phyloP scores from a whole-genome alignment of 164 flowering plant genomes.

The Stephania japonica region DNA sequence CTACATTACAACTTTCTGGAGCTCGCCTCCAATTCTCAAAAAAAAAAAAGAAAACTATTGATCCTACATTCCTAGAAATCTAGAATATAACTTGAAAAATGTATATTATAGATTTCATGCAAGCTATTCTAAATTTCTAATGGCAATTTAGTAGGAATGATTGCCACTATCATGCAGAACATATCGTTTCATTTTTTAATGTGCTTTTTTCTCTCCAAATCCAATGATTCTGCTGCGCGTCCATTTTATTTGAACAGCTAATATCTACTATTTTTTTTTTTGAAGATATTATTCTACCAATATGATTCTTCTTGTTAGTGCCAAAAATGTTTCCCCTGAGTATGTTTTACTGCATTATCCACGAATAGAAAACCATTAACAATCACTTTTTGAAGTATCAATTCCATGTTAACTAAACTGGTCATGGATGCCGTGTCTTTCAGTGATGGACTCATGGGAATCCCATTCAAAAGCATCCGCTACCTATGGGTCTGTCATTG shows the following conservation, averaged over 20 bases:
- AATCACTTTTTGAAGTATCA: background rate
- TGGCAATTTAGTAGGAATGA: too few relatives aligned
- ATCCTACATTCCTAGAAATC: too few relatives aligned
- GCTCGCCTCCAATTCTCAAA: too few relatives aligned
- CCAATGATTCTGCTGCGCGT: background rate
- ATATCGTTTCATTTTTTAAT: background rate
- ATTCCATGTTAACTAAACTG: background rate
- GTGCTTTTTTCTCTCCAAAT: background rate
- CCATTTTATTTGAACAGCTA: background rate
- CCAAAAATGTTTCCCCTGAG: background rate
- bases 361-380: background rate
- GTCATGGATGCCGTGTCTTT: background rate
- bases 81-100: too few relatives aligned
- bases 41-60: too few relatives aligned
- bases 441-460: background rate
- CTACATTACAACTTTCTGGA: too few relatives aligned
- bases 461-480: background rate
- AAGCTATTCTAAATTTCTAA: too few relatives aligned
- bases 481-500: background rate
- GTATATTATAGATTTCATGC: too few relatives aligned
- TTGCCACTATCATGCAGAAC: background rate
- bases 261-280: too few relatives aligned
- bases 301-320: background rate
- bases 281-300: background rate
- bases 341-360: background rate